phyloP scores from a whole-genome alignment of 1,139 yeast species.

The Blastobotrys persicus region DNA sequence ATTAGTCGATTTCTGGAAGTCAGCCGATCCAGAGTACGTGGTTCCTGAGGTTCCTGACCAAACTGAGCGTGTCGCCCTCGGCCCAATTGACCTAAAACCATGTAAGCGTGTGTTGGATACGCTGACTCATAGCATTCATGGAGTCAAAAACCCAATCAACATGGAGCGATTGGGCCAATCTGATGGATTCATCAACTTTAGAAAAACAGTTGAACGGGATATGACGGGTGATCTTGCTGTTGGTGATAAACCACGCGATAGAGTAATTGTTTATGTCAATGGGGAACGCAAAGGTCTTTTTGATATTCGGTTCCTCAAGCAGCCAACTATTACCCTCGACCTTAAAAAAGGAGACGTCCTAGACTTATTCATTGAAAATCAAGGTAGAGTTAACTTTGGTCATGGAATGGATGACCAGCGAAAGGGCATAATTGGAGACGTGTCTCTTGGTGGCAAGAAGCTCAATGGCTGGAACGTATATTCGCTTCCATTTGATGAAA shows the following conservation, averaged over 20 bases:
- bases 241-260: conserved; percentile 13
- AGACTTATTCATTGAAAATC: conserved; percentile 12
- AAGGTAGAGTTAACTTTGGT: conserved; percentile 14
- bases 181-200: conserved; percentile 8
- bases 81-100: conserved; percentile 3
- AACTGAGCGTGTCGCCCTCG: background rate
- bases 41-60: conserved; percentile 12
- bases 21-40: background rate
- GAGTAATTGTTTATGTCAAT: conserved; percentile 13
- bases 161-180: conserved; percentile 12
- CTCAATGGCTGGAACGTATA: conserved; percentile 7
- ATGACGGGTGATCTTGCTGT: conserved; percentile 2
- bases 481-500: conserved; percentile 1
- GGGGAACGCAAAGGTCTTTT: conserved; percentile 10
- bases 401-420: conserved; percentile 8
- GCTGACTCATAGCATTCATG: background rate
- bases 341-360: conserved; percentile 11
- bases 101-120: conserved; percentile 8
- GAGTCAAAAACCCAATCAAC: conserved; percentile 6
- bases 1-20: background rate
- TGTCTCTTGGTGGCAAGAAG: conserved; percentile 6
- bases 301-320: background rate
- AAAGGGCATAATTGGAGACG: conserved; percentile 14
- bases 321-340: conserved; percentile 4
- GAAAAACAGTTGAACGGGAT: background rate